Evolutionary conservation across 1,139 yeast species (phyloP).

Genomic region (Geotrichum aggregatum): DNA sequence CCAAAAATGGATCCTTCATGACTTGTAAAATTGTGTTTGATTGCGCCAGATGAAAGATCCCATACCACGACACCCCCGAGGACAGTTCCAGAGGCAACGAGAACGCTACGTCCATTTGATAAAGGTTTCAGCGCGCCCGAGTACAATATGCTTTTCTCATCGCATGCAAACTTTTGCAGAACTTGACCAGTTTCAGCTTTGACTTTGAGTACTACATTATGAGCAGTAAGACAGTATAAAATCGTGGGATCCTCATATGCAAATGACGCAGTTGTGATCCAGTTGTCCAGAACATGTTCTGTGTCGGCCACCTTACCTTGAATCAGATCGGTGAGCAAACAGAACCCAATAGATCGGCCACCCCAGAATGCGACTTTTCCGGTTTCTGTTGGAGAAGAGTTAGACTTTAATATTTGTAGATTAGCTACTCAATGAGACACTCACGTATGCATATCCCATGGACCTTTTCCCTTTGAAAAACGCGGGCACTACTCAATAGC

Average conservation of each 20-base stretch:
- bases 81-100: constrained; percentile 86
- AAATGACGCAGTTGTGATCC: constrained; percentile 67
- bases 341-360: constrained; percentile 56
- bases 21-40: constrained; percentile 55
- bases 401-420: not conserved
- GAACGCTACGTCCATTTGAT: constrained; percentile 41
- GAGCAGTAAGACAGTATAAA: constrained; percentile 60
- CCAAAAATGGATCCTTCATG: constrained; percentile 93
- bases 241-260: constrained; percentile 39
- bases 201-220: constrained; percentile 60
- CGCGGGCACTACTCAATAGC: constrained; percentile 43
- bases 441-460: constrained; percentile 57
- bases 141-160: constrained; percentile 78
- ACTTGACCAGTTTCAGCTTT: constrained; percentile 40
- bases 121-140: constrained; percentile 69
- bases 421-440: not conserved
- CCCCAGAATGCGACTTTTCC: constrained; percentile 58
- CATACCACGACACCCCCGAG: constrained; percentile 83
- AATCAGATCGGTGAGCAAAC: constrained; percentile 24
- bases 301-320: constrained; percentile 21
- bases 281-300: constrained; percentile 62
- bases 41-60: constrained; percentile 44
- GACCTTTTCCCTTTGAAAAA: constrained; percentile 69
- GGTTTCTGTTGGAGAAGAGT: constrained; percentile 14
- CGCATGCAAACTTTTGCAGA: constrained; percentile 47